These are phyloP conservation scores for Candida sithepensis DNA, from an alignment of 805 yeast species.

Conservation along the genomic window DNA sequence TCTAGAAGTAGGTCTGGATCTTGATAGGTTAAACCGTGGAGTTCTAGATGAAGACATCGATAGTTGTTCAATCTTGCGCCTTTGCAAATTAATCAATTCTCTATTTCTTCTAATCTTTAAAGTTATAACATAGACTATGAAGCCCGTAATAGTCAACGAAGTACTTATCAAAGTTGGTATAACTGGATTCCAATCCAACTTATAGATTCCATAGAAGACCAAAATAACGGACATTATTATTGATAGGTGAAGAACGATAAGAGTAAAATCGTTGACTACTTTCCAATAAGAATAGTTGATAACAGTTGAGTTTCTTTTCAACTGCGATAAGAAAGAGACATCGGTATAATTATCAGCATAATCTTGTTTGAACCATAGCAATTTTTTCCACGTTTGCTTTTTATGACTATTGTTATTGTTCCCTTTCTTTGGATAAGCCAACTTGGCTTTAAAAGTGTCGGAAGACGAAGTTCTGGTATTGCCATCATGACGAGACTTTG, in stretches of 20 bases:
- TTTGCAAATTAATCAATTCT: slow-evolving; percentile 28
- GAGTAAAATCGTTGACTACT: slow-evolving; percentile 66
- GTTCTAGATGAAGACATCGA: slow-evolving; percentile 14
- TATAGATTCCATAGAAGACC: slow-evolving; percentile 62
- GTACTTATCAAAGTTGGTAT: slow-evolving; percentile 36
- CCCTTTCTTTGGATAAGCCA: not conserved
- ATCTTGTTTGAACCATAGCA: slow-evolving; percentile 79
- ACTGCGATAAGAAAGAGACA: slow-evolving; percentile 71
- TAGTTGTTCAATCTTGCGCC: slow-evolving; percentile 26
- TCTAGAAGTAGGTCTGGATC: slow-evolving; percentile 22
- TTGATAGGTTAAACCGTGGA: slow-evolving; percentile 14
- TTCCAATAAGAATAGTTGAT: slow-evolving; percentile 59
- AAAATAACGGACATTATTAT: slow-evolving; percentile 60
- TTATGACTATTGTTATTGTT: not conserved
- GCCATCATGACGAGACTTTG: not conserved
- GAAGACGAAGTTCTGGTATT: not conserved
- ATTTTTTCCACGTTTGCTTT: slow-evolving; percentile 70
- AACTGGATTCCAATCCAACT: slow-evolving; percentile 46
- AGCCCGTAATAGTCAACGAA: slow-evolving; percentile 34
- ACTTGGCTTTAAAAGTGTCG: not conserved
- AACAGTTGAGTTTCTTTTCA: slow-evolving; percentile 74
- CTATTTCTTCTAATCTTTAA: slow-evolving; percentile 27
- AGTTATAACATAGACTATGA: slow-evolving; percentile 29
- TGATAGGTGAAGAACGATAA: slow-evolving; percentile 63
- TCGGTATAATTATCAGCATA: slow-evolving; percentile 93